Evolutionary conservation across 2,329 filamentous ascomycete genomes (phyloP).

Genomic region (Fusarium equiseti): DNA sequence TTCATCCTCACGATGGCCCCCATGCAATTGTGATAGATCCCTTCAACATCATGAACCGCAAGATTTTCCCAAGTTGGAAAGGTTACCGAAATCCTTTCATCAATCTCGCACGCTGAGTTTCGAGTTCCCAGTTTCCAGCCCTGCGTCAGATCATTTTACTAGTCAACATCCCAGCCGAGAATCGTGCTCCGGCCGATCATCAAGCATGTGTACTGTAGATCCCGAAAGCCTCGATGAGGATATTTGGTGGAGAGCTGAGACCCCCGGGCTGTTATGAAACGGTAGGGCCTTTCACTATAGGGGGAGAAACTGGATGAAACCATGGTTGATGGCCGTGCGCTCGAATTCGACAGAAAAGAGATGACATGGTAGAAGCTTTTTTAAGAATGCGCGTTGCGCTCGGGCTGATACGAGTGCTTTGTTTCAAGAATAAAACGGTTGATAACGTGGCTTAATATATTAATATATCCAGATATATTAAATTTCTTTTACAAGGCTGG

Average conservation of each 20-base stretch:
- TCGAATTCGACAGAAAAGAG: neutral
- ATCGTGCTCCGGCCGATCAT: constrained; percentile 7
- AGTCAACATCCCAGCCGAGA: neutral
- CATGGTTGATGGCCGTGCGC: constrained; percentile 15
- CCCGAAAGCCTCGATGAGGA: neutral
- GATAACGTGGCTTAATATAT: neutral
- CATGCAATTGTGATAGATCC: neutral
- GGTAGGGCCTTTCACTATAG: constrained; percentile 10
- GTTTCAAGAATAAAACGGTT: neutral
- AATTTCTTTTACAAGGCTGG: neutral
- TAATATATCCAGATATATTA: neutral
- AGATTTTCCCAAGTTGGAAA: constrained; percentile 35
- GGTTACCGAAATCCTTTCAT: constrained; percentile 17
- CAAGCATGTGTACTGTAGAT: neutral
- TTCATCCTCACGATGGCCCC: neutral
- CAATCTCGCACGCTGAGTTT: constrained; percentile 18
- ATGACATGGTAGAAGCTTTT: neutral
- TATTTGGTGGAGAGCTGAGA: neutral
- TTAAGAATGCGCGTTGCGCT: neutral
- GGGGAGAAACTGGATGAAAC: constrained; percentile 24
- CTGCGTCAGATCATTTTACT: constrained; percentile 9
- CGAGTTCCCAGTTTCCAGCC: constrained; percentile 3
- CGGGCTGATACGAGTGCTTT: neutral
- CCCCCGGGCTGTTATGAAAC: constrained; percentile 28
- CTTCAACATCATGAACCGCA: constrained; percentile 26